A percentile compares a stretch with the other conserved stretches of the same genome.
Conservation (phyloP, 805 yeast genomes). For the Ogataea trehaloabstinens region DNA sequence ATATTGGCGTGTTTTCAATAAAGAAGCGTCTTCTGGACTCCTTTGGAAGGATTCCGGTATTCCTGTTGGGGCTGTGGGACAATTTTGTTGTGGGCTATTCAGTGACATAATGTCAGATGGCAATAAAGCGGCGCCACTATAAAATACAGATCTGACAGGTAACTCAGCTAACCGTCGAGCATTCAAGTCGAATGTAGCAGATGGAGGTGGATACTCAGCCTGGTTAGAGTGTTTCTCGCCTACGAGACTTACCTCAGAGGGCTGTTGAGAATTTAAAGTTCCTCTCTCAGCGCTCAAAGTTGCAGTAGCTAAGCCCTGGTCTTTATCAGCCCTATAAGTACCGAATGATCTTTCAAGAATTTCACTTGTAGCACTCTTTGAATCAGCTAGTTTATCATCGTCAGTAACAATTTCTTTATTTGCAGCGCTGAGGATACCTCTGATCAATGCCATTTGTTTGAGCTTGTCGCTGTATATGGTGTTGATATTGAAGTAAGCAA, state of each 20-base stretch:
- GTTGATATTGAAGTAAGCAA: constrained; percentile 51
- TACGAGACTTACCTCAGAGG: background rate
- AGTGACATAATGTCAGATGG: background rate
- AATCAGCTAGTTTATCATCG: constrained; percentile 1
- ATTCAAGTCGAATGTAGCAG: background rate
- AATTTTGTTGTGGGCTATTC: background rate
- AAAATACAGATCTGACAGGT: background rate
- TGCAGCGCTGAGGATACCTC: constrained; percentile 17
- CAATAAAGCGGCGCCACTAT: constrained; percentile 1
- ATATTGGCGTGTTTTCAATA: too few species aligned
- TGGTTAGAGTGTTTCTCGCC: background rate
- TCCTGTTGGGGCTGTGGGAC: background rate
- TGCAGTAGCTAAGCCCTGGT: constrained; percentile 6
- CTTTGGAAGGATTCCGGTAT: background rate
- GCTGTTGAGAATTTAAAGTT: constrained; percentile 4
- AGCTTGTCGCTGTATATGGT: constrained; percentile 36
- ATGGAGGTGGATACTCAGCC: background rate
- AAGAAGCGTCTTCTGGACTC: too few species aligned
- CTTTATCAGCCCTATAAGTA: constrained; percentile 6
- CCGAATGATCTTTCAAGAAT: constrained; percentile 9
- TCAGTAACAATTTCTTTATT: constrained; percentile 9
- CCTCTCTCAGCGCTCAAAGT: constrained; percentile 16
- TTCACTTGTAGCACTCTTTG: background rate
- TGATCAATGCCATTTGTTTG: constrained; percentile 23
- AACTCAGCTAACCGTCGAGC: background rate